Evolutionary conservation across 768 basidiomycete genomes (phyloP).

Genomic region (Trametes coccinea): DNA sequence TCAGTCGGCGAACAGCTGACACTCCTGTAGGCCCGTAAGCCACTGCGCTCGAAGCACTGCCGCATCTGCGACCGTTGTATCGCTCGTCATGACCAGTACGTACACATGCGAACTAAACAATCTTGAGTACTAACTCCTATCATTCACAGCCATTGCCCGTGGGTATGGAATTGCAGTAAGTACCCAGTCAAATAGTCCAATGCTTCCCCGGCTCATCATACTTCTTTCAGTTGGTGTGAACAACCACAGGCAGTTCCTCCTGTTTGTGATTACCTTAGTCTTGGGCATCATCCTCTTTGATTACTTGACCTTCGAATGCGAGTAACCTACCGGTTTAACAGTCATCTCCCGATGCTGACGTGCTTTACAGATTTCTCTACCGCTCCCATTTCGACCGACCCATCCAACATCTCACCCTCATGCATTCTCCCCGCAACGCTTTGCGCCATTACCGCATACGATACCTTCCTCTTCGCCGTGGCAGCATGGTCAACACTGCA

Average conservation of each 20-base stretch:
- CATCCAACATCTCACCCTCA: conserved; percentile 48
- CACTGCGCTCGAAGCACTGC: conserved; percentile 94
- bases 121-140: conserved; percentile 1
- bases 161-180: conserved; percentile 98
- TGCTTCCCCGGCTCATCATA: conserved; percentile 8
- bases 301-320: conserved; percentile 81
- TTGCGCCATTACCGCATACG: conserved; percentile 69
- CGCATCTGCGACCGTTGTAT: conserved; percentile 88
- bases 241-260: conserved; percentile 93
- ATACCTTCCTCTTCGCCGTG: conserved; percentile 84
- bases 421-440: conserved; percentile 69
- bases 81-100: conserved; percentile 91
- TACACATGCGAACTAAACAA: conserved; percentile 5
- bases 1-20: background rate
- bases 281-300: conserved; percentile 79
- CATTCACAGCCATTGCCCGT: conserved; percentile 83
- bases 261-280: conserved; percentile 90
- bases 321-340: conserved; percentile 32
- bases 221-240: conserved; percentile 70
- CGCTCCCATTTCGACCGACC: conserved; percentile 38
- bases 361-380: conserved; percentile 54
- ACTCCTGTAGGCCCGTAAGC: conserved; percentile 68
- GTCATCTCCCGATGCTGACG: too few species aligned
- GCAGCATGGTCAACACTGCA: conserved; percentile 88
- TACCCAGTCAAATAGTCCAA: background rate